Base-by-base conservation (phyloP, 768 basidiomycete genomes). In the Dacryopinax primogenitus region DNA sequence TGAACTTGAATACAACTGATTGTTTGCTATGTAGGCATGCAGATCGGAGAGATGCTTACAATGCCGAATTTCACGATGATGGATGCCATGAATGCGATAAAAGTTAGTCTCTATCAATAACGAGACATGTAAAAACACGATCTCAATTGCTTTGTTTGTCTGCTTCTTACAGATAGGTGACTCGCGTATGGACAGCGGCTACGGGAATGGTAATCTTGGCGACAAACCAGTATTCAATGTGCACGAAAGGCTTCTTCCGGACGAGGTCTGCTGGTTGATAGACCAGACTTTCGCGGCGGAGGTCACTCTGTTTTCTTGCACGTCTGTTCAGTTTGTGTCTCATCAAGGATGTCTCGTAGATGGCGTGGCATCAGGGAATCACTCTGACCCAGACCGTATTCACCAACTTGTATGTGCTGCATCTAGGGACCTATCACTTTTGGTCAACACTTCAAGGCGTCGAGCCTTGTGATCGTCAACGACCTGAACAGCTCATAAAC, bases 71-170 rank as follows among this genome's bases (percentile, higher is more conserved):
- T 91, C 69, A 82, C 83, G 18, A 78, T 95, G 58, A 82, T 86
- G 67, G 93, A 97, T 67, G 86, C 91, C n/a, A 95, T 97, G 92
- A 88, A 88, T 69, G 89, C 91, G 15, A 84, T 96, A 64, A 88
- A 93, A 82, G 90, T 88, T 72, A 66, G 78, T 70, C 32, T 44
- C 6, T 7, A 23, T 23, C 16, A 6, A 18, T 18, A 9, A 23
- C 23, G 4, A 23, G 16, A 18, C 18, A 18, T 18, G 7, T 18
- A 6, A 18, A 18, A 15, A 18, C 18, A 44, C 23, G 18, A 44
- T 44, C 18, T 18, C 18, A 18, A 44, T 18, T 18, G 41, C 18
- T 23, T 47, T 67, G 67, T 68, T 66, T 47, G 36, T 36, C 36
- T 64, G 37, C n/a, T 63, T 66, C 51, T 36, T 13, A 44, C 74